Evolutionary conservation across 2,329 filamentous ascomycete species (phyloP).

Genomic region (Colletotrichum shisoi): DNA sequence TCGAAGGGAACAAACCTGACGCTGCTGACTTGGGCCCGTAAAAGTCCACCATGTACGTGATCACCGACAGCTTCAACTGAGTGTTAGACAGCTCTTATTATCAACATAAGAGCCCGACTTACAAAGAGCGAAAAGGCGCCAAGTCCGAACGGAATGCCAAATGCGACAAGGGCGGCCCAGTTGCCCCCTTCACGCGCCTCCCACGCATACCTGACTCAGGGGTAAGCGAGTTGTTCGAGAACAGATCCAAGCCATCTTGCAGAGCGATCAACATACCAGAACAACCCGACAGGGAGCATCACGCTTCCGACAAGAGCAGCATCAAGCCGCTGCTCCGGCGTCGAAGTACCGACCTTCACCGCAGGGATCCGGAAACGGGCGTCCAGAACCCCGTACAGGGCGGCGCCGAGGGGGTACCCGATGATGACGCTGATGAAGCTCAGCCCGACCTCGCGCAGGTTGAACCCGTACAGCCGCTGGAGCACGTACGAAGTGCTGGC

Average conservation of each 20-base stretch:
- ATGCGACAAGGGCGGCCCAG: conserved; percentile 40
- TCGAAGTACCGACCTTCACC: conserved; percentile 4
- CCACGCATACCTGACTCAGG: conserved; percentile 44
- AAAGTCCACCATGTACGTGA: conserved; percentile 41
- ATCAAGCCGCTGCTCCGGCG: conserved; percentile 40
- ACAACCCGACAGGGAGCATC: conserved; percentile 36
- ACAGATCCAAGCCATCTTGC: neutral
- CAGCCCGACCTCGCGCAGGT: conserved; percentile 28
- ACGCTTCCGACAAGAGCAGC: conserved; percentile 41
- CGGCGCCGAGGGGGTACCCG: conserved; percentile 30
- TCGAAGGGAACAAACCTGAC: conserved; percentile 18
- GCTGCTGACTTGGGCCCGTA: conserved; percentile 39
- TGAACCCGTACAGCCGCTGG: conserved; percentile 37
- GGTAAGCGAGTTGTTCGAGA: neutral
- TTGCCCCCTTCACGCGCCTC: conserved; percentile 43
- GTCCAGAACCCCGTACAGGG: conserved; percentile 37
- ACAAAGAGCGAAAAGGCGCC: conserved; percentile 3
- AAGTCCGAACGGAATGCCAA: conserved; percentile 38
- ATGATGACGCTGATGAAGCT: conserved; percentile 40
- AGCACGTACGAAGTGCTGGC: conserved; percentile 48
- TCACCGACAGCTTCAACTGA: neutral
- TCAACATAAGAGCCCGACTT: fast-evolving
- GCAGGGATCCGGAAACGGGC: conserved; percentile 14
- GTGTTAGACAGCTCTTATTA: fast-evolving
- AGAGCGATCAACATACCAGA: conserved; percentile 39